phyloP scores from a whole-genome alignment of 805 yeast species.

The Wickerhamomyces bovis region DNA sequence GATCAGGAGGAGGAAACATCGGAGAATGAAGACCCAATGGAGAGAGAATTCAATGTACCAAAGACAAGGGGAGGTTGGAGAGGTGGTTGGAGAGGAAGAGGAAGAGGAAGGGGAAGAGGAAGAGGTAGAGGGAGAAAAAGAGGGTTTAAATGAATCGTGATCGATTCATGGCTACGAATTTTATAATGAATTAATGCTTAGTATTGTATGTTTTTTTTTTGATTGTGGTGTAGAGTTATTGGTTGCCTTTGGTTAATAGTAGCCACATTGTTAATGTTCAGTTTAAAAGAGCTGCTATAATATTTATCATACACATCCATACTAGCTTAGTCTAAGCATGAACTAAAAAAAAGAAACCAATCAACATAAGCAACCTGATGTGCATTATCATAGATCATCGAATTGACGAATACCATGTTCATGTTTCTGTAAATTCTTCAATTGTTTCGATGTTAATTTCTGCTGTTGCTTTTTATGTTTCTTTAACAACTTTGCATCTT shows the following conservation, averaged over 20 bases:
- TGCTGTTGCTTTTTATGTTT: slow-evolving; percentile 24
- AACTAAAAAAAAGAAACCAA: too few species aligned
- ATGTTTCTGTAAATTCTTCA: slow-evolving; percentile 42
- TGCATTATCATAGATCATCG: slow-evolving; percentile 42
- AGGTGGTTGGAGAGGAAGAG: neutral
- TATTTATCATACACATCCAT: too few species aligned
- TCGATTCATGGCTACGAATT: too few species aligned
- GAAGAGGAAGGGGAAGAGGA: neutral
- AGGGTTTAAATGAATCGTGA: neutral
- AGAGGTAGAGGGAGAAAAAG: neutral
- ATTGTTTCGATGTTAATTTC: slow-evolving; percentile 37
- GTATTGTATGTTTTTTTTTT: too few species aligned
- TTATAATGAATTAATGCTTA: neutral
- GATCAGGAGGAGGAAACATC: neutral
- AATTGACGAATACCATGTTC: slow-evolving; percentile 63
- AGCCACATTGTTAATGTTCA: too few species aligned
- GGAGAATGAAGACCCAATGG: neutral
- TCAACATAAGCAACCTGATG: too few species aligned
- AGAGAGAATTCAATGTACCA: neutral
- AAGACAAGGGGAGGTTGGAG: neutral
- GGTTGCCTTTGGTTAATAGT: too few species aligned
- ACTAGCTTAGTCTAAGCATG: neutral
- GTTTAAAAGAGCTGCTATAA: too few species aligned
- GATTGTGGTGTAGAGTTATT: too few species aligned
- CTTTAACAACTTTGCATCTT: slow-evolving; percentile 17